Evolutionary conservation across 1,284 basidiomycete genomes (phyloP).

Genomic region (Tylopilus orsonianus): DNA sequence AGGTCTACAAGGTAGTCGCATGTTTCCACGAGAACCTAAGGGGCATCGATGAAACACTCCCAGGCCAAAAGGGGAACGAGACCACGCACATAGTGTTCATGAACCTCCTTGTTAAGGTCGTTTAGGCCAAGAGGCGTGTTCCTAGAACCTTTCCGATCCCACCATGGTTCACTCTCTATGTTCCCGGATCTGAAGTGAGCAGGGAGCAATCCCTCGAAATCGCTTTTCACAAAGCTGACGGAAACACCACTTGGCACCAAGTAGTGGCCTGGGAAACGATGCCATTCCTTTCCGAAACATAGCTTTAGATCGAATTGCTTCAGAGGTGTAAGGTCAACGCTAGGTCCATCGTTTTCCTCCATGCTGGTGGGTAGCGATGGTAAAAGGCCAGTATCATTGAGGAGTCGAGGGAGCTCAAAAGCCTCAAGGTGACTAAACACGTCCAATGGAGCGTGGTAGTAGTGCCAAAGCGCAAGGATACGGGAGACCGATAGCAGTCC

Average conservation of each 20-base stretch:
- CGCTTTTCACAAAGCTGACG: constrained; percentile 87
- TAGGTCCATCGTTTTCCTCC: constrained; percentile 51
- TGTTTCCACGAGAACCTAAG: constrained; percentile 64
- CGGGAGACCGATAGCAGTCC: constrained; percentile 76
- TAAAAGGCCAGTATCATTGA: constrained; percentile 70
- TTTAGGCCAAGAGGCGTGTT: constrained; percentile 73
- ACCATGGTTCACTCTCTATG: constrained; percentile 43
- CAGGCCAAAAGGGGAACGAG: not conserved
- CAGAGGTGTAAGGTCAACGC: constrained; percentile 71
- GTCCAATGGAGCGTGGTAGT: constrained; percentile 90
- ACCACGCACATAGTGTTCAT: constrained; percentile 75
- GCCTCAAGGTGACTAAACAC: constrained; percentile 74
- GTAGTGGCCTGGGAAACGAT: constrained; percentile 91
- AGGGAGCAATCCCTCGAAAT: constrained; percentile 88
- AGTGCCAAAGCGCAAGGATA: constrained; percentile 78
- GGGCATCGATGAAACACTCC: constrained; percentile 4
- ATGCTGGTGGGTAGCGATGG: constrained; percentile 43
- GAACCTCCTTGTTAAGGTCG: constrained; percentile 83
- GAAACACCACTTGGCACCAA: constrained; percentile 82
- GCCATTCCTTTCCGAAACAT: constrained; percentile 95
- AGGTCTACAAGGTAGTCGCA: constrained; percentile 91
- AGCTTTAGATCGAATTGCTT: constrained; percentile 74
- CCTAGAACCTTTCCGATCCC: constrained; percentile 69
- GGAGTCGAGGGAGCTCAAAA: constrained; percentile 77
- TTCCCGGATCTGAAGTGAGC: constrained; percentile 60